A percentile compares a stretch with the other conserved stretches of the same genome.
Evolutionary conservation across 2,329 filamentous ascomycete species (phyloP).

Genomic region (Rhinocladiella similis): DNA sequence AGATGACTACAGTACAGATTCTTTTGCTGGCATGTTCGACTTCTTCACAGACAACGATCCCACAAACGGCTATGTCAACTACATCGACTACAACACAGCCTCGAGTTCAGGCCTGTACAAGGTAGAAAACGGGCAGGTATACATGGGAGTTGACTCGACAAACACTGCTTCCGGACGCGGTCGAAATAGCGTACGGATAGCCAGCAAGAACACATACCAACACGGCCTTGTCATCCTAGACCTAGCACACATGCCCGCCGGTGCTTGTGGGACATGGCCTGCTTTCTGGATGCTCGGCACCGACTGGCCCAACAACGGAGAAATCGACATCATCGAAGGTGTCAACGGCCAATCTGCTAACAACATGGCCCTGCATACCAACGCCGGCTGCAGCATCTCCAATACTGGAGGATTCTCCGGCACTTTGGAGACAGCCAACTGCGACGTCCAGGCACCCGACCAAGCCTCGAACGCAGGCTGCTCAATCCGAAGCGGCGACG

Average conservation of each 20-base stretch:
- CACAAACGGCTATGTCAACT: constrained; percentile 74
- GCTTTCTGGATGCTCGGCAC: constrained; percentile 59
- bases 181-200: constrained; percentile 69
- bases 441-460: constrained; percentile 51
- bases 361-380: constrained; percentile 68
- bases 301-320: constrained; percentile 63
- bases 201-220: constrained; percentile 63
- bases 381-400: constrained; percentile 58
- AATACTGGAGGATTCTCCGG: constrained; percentile 48
- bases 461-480: constrained; percentile 60
- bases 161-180: constrained; percentile 59
- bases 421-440: constrained; percentile 55
- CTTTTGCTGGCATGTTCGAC: constrained; percentile 54
- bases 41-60: constrained; percentile 63
- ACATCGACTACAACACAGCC: constrained; percentile 60
- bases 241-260: constrained; percentile 72
- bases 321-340: constrained; percentile 73
- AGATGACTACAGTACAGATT: constrained; percentile 48
- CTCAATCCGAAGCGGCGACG: constrained; percentile 53
- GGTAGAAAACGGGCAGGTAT: constrained; percentile 57
- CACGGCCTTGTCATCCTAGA: constrained; percentile 71
- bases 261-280: constrained; percentile 73
- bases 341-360: constrained; percentile 64
- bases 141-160: constrained; percentile 68
- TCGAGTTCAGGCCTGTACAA: constrained; percentile 58